phyloP scores from a whole-genome alignment of 2,329 filamentous ascomycete genomes.

The Pestalotiopsis sp. region DNA sequence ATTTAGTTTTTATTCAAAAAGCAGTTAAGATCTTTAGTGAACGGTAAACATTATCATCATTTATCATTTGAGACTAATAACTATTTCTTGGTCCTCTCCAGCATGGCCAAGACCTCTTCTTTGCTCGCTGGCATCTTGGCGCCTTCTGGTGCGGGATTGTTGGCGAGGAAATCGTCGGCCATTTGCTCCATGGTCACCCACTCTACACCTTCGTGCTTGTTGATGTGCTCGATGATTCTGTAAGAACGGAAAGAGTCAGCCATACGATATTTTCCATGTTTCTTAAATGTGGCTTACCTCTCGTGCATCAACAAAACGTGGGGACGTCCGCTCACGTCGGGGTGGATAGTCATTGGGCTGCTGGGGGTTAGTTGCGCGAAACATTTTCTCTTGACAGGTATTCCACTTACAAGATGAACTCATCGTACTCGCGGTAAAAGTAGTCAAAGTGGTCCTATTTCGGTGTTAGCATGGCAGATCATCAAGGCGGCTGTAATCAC shows the following conservation, averaged over 20 bases:
- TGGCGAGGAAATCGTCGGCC: slow-evolving; percentile 63
- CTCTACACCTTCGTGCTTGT: slow-evolving; percentile 27
- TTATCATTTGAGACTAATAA: neutral
- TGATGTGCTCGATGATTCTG: slow-evolving; percentile 43
- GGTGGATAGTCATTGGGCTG: slow-evolving; percentile 73
- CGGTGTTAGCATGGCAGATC: neutral
- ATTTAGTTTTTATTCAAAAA: too few species aligned
- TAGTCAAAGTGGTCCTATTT: slow-evolving; percentile 61
- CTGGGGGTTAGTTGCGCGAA: neutral
- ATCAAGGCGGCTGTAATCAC: neutral
- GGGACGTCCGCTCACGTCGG: slow-evolving; percentile 71
- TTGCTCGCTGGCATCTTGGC: slow-evolving; percentile 11
- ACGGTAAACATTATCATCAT: neutral
- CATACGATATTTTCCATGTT: too few species aligned
- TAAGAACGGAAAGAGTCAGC: too few species aligned
- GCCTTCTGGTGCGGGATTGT: neutral
- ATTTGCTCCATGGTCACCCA: slow-evolving; percentile 53
- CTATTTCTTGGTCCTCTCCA: slow-evolving; percentile 2
- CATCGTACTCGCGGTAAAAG: slow-evolving; percentile 76
- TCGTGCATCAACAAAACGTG: slow-evolving; percentile 77
- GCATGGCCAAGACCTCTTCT: slow-evolving; percentile 11
- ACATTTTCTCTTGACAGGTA: neutral
- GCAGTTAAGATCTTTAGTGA: neutral
- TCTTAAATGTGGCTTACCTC: too few species aligned
- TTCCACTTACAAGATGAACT: slow-evolving; percentile 64